Evolutionary conservation across 257 asterid species (phyloP).

Genomic region (Apocynum venetum): DNA sequence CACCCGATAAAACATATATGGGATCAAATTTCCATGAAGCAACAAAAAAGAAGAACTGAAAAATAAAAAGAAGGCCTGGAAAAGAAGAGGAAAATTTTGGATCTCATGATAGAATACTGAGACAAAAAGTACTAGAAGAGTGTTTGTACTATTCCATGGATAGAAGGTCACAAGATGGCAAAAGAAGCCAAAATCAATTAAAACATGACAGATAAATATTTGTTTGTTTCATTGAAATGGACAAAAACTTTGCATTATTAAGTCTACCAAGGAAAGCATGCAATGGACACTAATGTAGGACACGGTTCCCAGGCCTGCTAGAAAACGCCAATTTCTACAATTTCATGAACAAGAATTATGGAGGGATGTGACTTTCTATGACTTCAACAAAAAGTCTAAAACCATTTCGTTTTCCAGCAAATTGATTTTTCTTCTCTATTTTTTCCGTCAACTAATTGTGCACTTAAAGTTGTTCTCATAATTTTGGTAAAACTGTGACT

Average conservation of each 20-base stretch:
- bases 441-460: too few relatives aligned
- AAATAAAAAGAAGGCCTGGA: not conserved
- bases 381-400: not conserved
- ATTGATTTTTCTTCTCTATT: not conserved
- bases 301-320: conserved; percentile 5
- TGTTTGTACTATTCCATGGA: not conserved
- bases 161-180: conserved; percentile 49
- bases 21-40: not conserved
- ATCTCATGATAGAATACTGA: not conserved
- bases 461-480: too few relatives aligned
- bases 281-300: conserved; percentile 28
- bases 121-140: not conserved
- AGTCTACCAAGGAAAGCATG: conserved; percentile 22
- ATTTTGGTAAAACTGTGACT: not conserved
- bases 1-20: not conserved
- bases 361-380: not conserved
- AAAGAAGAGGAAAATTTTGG: not conserved
- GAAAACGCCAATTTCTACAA: not conserved
- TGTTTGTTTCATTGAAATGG: conserved; percentile 35
- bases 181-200: conserved; percentile 27
- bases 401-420: not conserved
- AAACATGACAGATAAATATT: conserved; percentile 11
- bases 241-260: conserved; percentile 16
- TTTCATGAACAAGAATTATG: not conserved
- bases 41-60: not conserved